Evolutionary conservation across 495 filamentous ascomycete species (phyloP), one percentile per base, ranked within the genome.

Genomic region (Parmelia sp.): DNA sequence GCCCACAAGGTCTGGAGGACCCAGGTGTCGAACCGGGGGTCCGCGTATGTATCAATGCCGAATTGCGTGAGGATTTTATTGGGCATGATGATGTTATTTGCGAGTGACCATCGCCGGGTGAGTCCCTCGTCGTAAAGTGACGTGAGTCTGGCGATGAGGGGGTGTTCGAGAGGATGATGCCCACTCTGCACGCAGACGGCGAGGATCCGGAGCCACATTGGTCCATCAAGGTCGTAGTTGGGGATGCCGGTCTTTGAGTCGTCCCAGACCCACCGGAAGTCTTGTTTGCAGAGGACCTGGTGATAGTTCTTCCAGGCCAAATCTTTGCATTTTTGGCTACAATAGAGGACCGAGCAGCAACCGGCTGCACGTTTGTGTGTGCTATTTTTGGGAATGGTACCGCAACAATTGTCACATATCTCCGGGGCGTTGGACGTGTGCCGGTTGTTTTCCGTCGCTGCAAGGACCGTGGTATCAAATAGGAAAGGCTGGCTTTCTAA

Each of bases 201-300:
- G 33, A 56, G 51, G 23, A 31, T 31, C 23, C 51, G 51, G 31
- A 56, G 23, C 51, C 51, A 56, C 51, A 56, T 56, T 31, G 51
- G 27, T 12, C 51, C 51, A 56, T 56, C 51, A 31, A 56, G 51
- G 14, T 56, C 23, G 19, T 56, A 56, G 1, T 31, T 15, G 23
- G 23, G 3, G 6, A 4, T 2, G 10, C 51, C 25, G 3, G 51
- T 56, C 25, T 56, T 56, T 19, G 23, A 29, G 27, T 35, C 51
- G 3, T 56, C 51, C 51, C 51, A 56, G 11, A 56, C 3, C 49
- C 49, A 55, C 3, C 15, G 12, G 31, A 55, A 55, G 19, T 55
- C 31, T 25, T 55, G 7, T 55, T 25, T 11, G 31, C 49, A 55
- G 9, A 55, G 21, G 23, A 55, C 49, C 21, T 14, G 6, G 25